A percentile compares a stretch with the other conserved stretches of the same genome.
These are phyloP conservation scores for Suillus decipiens DNA, from an alignment of 768 basidiomycete species.

Conservation along the genomic window DNA sequence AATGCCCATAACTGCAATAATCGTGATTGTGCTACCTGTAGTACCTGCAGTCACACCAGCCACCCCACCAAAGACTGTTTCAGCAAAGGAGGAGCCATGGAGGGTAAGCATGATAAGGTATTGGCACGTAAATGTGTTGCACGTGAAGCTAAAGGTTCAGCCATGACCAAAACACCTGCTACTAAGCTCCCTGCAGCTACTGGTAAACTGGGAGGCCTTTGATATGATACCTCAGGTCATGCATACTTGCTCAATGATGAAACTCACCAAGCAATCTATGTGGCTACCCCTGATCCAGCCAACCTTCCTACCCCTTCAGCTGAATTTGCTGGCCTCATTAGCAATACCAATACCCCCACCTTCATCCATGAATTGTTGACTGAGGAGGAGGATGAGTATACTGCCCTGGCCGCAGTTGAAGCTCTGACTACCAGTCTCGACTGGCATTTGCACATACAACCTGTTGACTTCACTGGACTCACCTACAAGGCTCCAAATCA, in stretches of 20 bases:
- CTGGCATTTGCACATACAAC: background rate
- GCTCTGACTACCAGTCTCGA: background rate
- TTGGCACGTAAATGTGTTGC: background rate
- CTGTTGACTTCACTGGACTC: background rate
- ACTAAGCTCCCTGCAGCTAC: background rate
- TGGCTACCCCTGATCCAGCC: no score
- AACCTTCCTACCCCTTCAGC: no score
- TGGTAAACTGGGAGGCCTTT: background rate
- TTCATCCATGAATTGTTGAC: background rate
- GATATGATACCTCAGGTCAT: background rate
- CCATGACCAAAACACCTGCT: no score
- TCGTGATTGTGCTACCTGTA: no score
- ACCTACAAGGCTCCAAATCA: background rate
- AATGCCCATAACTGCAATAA: no score
- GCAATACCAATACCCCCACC: background rate
- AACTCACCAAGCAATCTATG: background rate
- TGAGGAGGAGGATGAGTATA: background rate
- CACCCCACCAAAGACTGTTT: background rate
- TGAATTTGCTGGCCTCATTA: background rate
- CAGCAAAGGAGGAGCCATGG: background rate
- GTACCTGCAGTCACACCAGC: background rate
- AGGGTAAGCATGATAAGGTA: background rate
- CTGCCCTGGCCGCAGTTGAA: no score
- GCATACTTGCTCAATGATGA: background rate
- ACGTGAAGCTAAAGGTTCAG: no score